These are phyloP conservation scores for Yamadazyma olivae DNA, from an alignment of 805 yeast species.

Conservation along the genomic window DNA sequence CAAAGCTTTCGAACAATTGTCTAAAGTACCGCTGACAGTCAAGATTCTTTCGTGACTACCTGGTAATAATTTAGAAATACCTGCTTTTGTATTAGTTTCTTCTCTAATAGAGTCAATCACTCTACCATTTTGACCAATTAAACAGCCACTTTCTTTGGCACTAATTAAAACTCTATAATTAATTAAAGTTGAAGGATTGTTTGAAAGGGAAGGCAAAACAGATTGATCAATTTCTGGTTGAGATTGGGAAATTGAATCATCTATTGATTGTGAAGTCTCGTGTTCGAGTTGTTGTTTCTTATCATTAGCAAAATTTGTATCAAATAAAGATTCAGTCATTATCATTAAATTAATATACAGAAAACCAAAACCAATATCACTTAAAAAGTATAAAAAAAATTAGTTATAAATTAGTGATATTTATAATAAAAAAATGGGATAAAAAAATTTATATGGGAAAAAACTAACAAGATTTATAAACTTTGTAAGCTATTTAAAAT, in stretches of 20 bases:
- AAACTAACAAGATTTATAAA: not conserved
- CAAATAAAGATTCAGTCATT: slow-evolving; percentile 19
- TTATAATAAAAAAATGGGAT: not conserved
- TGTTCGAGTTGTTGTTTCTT: not conserved
- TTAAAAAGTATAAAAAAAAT: slow-evolving; percentile 1
- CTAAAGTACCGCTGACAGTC: slow-evolving; percentile 72
- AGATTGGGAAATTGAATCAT: not conserved
- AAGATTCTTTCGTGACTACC: slow-evolving; percentile 83
- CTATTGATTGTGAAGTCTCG: too few species aligned
- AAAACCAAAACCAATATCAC: slow-evolving; percentile 4
- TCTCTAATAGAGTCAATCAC: slow-evolving; percentile 75
- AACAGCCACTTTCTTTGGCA: slow-evolving; percentile 84
- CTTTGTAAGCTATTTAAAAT: too few species aligned
- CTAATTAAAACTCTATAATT: slow-evolving; percentile 63
- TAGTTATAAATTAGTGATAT: not conserved
- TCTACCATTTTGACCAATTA: slow-evolving; percentile 82
- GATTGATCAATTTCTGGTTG: not conserved
- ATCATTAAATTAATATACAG: slow-evolving; percentile 5
- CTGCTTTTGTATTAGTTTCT: slow-evolving; percentile 77
- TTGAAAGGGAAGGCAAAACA: slow-evolving; percentile 10
- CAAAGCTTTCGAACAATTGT: slow-evolving; percentile 65
- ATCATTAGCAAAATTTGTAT: slow-evolving; percentile 24
- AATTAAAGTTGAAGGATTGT: slow-evolving; percentile 28
- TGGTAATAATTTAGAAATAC: slow-evolving; percentile 74
- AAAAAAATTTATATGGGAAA: too few species aligned